Conservation (phyloP, 2,329 filamentous ascomycete genomes). For the Aschersonia sp. region DNA sequence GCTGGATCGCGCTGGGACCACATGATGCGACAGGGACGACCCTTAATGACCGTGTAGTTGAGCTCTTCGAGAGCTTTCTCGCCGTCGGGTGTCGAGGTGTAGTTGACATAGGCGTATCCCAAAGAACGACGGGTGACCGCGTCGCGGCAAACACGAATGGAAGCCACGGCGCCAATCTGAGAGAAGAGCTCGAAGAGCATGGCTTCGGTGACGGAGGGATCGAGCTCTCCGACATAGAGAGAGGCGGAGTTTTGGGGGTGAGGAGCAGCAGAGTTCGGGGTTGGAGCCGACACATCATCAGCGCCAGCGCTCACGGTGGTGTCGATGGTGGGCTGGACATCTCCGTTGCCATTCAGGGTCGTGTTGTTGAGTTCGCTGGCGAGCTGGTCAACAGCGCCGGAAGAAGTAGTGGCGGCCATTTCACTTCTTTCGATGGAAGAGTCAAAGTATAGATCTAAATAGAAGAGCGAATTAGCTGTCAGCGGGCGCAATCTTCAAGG, state of each 20-base stretch:
- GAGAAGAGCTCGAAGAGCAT: slow-evolving; percentile 99
- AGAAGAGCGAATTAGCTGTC: neutral
- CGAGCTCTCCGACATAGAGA: slow-evolving; percentile 97
- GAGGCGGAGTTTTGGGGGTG: slow-evolving; percentile 90
- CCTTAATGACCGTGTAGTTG: slow-evolving; percentile 99
- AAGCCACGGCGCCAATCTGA: slow-evolving; percentile 95
- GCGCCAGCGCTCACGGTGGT: slow-evolving; percentile 48
- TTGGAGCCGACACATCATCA: slow-evolving; percentile 48
- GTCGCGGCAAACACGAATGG: slow-evolving; percentile 98
- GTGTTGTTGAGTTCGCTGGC: slow-evolving; percentile 62
- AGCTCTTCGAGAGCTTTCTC: slow-evolving; percentile 98
- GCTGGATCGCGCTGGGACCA: slow-evolving; percentile 99
- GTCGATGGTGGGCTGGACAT: slow-evolving; percentile 56
- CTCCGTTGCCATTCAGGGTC: slow-evolving; percentile 53
- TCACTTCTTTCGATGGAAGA: slow-evolving; percentile 13
- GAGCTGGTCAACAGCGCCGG: slow-evolving; percentile 63
- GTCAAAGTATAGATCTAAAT: slow-evolving; percentile 3
- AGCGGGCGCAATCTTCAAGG: neutral
- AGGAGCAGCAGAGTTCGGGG: slow-evolving; percentile 57
- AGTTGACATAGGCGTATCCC: slow-evolving; percentile 99
- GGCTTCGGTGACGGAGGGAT: slow-evolving; percentile 93
- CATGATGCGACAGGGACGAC: slow-evolving; percentile 98
- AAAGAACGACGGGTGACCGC: slow-evolving; percentile 96
- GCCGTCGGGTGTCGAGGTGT: slow-evolving; percentile 92
- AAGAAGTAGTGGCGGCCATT: slow-evolving; percentile 46